phyloP scores from a whole-genome alignment of 2,329 filamentous ascomycete genomes.

The Claviceps sp. region DNA sequence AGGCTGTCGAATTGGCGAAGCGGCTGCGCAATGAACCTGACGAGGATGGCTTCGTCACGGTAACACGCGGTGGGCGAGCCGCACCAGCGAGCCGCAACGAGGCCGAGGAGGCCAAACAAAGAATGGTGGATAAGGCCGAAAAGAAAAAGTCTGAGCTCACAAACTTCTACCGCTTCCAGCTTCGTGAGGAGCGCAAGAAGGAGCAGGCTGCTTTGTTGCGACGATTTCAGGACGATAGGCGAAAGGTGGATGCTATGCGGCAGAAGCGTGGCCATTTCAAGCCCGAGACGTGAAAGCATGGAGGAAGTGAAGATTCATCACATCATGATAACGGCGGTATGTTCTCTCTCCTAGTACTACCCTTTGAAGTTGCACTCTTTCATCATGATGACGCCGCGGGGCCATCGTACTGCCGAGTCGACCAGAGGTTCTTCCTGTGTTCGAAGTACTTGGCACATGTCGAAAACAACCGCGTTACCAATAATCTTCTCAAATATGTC shows the following conservation, averaged over 20 bases:
- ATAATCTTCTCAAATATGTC: slow-evolving; percentile 53
- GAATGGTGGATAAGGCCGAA: slow-evolving; percentile 49
- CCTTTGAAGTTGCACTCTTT: slow-evolving; percentile 1
- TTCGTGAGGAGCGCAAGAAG: slow-evolving; percentile 64
- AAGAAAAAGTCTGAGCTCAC: slow-evolving; percentile 49
- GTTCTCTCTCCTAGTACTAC: background rate
- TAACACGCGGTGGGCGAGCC: slow-evolving; percentile 61
- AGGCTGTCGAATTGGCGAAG: slow-evolving; percentile 47
- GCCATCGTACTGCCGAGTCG: slow-evolving; percentile 28
- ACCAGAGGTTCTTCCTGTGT: slow-evolving; percentile 2
- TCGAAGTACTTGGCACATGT: slow-evolving; percentile 25
- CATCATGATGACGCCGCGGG: slow-evolving; percentile 39
- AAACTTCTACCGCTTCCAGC: slow-evolving; percentile 78
- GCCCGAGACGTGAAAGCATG: slow-evolving; percentile 28
- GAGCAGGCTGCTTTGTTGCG: slow-evolving; percentile 53
- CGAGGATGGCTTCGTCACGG: slow-evolving; percentile 90
- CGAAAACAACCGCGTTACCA: slow-evolving; percentile 48
- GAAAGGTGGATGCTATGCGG: slow-evolving; percentile 58
- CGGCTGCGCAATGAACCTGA: slow-evolving; percentile 67
- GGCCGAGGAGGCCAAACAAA: slow-evolving; percentile 44
- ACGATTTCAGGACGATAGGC: slow-evolving; percentile 64
- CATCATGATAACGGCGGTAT: background rate
- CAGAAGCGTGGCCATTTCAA: slow-evolving; percentile 50
- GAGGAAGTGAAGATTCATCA: background rate
- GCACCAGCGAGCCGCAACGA: slow-evolving; percentile 65